Evolutionary conservation across 495 filamentous ascomycete species (phyloP), one percentile per base, ranked within the genome.

Genomic region (Mytilinidion resinicola): DNA sequence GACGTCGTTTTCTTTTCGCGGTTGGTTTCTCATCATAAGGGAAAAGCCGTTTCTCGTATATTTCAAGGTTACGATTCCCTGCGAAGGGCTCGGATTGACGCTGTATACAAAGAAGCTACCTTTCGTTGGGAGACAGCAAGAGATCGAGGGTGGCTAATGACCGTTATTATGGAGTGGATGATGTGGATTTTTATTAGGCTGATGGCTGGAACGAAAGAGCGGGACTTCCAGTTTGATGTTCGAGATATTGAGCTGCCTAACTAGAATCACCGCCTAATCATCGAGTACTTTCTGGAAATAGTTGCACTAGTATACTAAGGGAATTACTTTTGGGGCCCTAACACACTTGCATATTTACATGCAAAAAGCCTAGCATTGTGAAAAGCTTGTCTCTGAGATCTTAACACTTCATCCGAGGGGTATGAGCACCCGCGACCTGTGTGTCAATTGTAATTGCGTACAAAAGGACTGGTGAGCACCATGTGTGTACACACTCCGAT

Each of bases 141-240:
- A 47, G 62, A 64, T 47, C 44, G 44, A 25, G 62, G 62, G 9
- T 64, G 56, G 57, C 33, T 59, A 2, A 49, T 46, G 2, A 61
- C 47, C 4, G 30, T 60, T 15, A 19, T 64, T 11, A 53, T 59
- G 42, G 62, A 64, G 21, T 64, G 57, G 62, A 38, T 61, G 7
- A 64, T 57, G 4, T 57, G 56, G 53, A 17, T 54, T 4, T 42
- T 53, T 20, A 33, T 64, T n/a, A 19, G 19, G 46, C 57, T 46
- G 57, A 56, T 55, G 53, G 39, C 12, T 10, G 15, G 21, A 25
- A 20, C 53, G 11, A 60, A 60, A 38, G 53, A 53, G 37, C 15
- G 44, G 38, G 56, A 64, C 9, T 57, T 64, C 21, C 21, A 53
- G n/a, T 60, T 47, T 51, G 62, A 64, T 57, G 62, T 61, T 6